Conservation (phyloP, 2,329 filamentous ascomycete genomes). For the Calycina marina region DNA sequence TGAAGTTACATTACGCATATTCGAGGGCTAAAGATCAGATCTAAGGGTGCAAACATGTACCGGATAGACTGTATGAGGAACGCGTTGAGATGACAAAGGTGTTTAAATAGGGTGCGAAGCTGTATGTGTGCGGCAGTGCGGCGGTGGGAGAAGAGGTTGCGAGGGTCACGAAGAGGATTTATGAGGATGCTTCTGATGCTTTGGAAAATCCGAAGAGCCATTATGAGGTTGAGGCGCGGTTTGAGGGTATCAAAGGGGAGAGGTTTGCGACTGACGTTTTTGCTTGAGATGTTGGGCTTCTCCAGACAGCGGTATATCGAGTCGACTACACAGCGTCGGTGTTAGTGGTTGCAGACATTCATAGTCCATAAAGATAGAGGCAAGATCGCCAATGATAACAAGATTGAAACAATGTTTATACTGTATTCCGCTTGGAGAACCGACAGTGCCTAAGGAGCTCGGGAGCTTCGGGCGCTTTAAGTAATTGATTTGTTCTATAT, state of each 20-base stretch:
- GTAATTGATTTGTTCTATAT: too few relatives aligned
- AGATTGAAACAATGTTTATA: too few relatives aligned
- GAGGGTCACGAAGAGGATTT: conserved; percentile 27
- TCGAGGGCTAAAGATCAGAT: conserved; percentile 10
- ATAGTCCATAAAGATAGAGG: too few relatives aligned
- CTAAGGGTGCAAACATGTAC: conserved; percentile 14
- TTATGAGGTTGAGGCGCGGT: conserved; percentile 30
- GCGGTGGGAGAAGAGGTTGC: conserved; percentile 30
- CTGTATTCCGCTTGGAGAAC: too few relatives aligned
- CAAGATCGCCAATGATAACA: too few relatives aligned
- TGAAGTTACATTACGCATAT: conserved; percentile 15
- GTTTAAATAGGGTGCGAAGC: conserved; percentile 13
- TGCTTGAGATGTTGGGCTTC: conserved; percentile 5
- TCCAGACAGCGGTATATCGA: too few relatives aligned
- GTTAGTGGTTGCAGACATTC: too few relatives aligned
- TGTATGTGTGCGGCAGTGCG: conserved; percentile 18
- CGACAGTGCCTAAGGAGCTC: too few relatives aligned
- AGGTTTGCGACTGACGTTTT: conserved; percentile 33
- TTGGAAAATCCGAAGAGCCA: conserved; percentile 24
- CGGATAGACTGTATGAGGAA: conserved; percentile 18
- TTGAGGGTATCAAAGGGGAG: conserved; percentile 29
- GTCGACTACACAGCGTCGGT: too few relatives aligned
- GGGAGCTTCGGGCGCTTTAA: too few relatives aligned
- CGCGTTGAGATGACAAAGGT: conserved; percentile 12
- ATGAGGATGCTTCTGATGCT: conserved; percentile 24